A percentile compares a stretch with the other conserved stretches of the same genome.
Evolutionary conservation across 23 red algal genomes (phyloP).

Genomic region (Rhodosorus marinus): DNA sequence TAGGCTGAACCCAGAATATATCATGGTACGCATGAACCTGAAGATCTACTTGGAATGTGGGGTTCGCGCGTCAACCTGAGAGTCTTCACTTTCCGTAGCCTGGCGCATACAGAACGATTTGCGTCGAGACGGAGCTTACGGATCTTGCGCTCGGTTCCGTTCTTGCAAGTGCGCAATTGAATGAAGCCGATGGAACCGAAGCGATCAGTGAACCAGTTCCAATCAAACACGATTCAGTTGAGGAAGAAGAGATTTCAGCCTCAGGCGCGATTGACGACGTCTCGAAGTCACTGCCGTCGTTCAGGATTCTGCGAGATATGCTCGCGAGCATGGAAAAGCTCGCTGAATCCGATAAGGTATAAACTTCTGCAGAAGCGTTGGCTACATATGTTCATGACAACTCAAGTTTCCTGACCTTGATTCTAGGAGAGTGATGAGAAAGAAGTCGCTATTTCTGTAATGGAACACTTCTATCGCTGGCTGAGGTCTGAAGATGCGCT

Average conservation of each 20-base stretch:
- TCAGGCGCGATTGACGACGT: neutral
- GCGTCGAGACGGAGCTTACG: slow-evolving; percentile 19
- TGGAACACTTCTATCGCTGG: slow-evolving; percentile 46
- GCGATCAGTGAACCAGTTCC: too few species aligned
- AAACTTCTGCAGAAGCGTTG: neutral
- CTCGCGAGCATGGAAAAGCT: neutral
- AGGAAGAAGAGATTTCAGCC: too few species aligned
- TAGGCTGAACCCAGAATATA: neutral
- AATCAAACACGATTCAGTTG: too few species aligned
- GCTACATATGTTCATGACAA: too few species aligned
- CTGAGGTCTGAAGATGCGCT: slow-evolving; percentile 25
- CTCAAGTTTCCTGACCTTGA: too few species aligned
- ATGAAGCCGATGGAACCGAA: too few species aligned
- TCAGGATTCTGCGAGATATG: neutral
- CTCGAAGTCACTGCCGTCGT: neutral
- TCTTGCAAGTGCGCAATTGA: slow-evolving; percentile 41
- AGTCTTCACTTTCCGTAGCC: slow-evolving; percentile 21
- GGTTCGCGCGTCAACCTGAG: too few species aligned
- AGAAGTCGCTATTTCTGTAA: slow-evolving; percentile 3
- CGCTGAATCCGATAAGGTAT: slow-evolving; percentile 5
- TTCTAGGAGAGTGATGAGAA: neutral
- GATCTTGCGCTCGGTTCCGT: too few species aligned
- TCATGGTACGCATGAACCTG: neutral
- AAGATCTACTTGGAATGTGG: slow-evolving; percentile 20
- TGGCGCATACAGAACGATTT: slow-evolving; percentile 49